phyloP scores from a whole-genome alignment of 1,284 basidiomycete genomes.

The Caloboletus firmus region DNA sequence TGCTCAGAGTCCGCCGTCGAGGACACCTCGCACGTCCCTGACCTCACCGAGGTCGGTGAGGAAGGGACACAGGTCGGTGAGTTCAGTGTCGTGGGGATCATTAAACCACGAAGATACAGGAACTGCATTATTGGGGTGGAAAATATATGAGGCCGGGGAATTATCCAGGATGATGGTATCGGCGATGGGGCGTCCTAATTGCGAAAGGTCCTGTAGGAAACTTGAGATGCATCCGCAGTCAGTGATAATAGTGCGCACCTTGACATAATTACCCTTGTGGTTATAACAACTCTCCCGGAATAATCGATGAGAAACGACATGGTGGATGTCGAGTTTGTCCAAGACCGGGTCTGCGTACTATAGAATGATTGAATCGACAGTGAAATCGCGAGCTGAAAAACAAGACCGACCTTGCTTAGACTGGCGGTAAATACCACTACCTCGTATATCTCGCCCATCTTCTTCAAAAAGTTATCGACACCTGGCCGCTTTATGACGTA shows the following conservation, averaged over 20 bases:
- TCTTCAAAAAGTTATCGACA: conserved; percentile 94
- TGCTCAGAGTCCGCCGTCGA: conserved; percentile 75
- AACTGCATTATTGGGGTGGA: conserved; percentile 99
- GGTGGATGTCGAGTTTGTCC: conserved; percentile 93
- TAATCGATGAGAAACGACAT: conserved; percentile 91
- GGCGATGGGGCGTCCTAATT: conserved; percentile 88
- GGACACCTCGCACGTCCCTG: conserved; percentile 89
- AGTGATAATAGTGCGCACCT: conserved; percentile 52
- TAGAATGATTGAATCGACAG: conserved; percentile 10
- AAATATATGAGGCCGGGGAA: conserved; percentile 98
- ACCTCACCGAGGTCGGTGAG: conserved; percentile 83
- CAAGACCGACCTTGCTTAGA: conserved; percentile 77
- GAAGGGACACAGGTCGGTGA: conserved; percentile 94
- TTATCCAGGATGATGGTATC: conserved; percentile 99
- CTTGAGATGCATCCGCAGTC: conserved; percentile 11
- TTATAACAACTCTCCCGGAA: conserved; percentile 99
- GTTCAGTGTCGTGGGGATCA: conserved; percentile 94
- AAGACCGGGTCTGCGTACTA: conserved; percentile 98
- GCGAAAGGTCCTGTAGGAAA: conserved; percentile 81
- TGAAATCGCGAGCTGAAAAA: not conserved
- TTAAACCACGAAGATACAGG: conserved; percentile 99
- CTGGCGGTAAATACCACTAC: conserved; percentile 98
- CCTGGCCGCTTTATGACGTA: conserved; percentile 99
- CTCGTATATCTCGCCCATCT: conserved; percentile 98
- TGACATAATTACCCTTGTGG: conserved; percentile 99